Percentiles rank a stretch among this genome's conserved stretches.
phyloP scores from a whole-genome alignment of 225 moss, liverwort and hornwort genomes.

The Takakia lepidozioides region DNA sequence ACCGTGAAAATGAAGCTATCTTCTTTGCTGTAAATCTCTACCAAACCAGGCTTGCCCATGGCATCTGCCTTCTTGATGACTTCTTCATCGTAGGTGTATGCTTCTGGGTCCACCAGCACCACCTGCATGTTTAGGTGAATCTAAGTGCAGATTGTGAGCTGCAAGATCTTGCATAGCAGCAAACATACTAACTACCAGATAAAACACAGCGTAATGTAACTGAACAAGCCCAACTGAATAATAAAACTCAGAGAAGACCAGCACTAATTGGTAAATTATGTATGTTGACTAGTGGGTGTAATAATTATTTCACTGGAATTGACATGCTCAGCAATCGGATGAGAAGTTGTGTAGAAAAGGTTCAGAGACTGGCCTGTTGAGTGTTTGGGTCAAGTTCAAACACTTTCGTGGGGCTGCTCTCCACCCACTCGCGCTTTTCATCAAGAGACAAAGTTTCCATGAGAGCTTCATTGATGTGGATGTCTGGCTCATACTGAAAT shows the following conservation, averaged over 20 bases:
- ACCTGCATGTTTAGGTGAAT: no score
- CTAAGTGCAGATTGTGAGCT: no score
- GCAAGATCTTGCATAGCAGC: no score
- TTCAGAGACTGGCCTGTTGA: slow-evolving; percentile 55
- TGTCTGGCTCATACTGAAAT: slow-evolving; percentile 93
- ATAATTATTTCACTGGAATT: no score
- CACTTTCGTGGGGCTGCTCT: slow-evolving; percentile 97
- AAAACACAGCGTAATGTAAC: no score
- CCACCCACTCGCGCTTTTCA: slow-evolving; percentile 95
- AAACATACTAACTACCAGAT: no score
- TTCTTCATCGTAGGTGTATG: slow-evolving; percentile 93
- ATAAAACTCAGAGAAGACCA: no score
- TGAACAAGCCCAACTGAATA: no score
- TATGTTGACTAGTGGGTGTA: no score
- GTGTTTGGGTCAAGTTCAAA: slow-evolving; percentile 82
- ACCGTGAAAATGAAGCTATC: slow-evolving; percentile 98
- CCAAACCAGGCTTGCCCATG: slow-evolving; percentile 96
- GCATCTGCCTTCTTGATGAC: slow-evolving; percentile 96
- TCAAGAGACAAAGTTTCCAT: slow-evolving; percentile 84
- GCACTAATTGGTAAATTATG: no score
- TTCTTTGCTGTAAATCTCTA: slow-evolving; percentile 84
- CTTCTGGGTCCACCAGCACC: slow-evolving; percentile 84
- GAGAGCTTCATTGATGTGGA: slow-evolving; percentile 83
- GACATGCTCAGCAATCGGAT: no score
- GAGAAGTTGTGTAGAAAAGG: no score